phyloP scores from a whole-genome alignment of 352 stramenopile genomes.

The Globisporangium solare region DNA sequence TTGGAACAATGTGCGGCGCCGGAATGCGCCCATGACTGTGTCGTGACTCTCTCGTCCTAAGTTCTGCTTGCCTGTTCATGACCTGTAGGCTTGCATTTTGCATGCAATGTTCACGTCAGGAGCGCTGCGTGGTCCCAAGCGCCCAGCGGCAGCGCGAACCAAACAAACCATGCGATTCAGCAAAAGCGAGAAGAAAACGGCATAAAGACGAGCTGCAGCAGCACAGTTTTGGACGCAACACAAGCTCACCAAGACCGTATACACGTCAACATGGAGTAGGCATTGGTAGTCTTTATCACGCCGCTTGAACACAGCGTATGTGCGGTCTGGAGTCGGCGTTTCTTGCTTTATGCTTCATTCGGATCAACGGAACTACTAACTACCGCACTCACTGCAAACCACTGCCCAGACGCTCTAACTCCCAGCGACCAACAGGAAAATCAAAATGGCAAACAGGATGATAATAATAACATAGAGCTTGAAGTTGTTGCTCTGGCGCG shows the following conservation, averaged over 20 bases:
- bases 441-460: slow-evolving; percentile 80
- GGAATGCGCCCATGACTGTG: not conserved
- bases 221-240: not conserved
- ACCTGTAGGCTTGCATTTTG: slow-evolving; percentile 24
- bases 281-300: too few relatives aligned
- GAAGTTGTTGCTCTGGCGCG: slow-evolving; percentile 93
- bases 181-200: slow-evolving; percentile 19
- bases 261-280: too few relatives aligned
- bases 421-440: slow-evolving; percentile 82
- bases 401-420: slow-evolving; percentile 21
- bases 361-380: not conserved
- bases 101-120: slow-evolving; percentile 31
- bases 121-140: slow-evolving; percentile 13
- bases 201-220: not conserved
- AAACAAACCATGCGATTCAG: slow-evolving; percentile 9
- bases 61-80: not conserved
- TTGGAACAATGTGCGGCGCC: slow-evolving; percentile 27
- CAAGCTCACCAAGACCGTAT: too few relatives aligned
- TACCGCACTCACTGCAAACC: not conserved
- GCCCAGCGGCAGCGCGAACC: not conserved
- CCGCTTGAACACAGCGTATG: too few relatives aligned
- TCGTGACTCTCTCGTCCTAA: not conserved
- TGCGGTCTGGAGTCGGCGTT: too few relatives aligned
- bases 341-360: not conserved
- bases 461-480: slow-evolving; percentile 91